Evolutionary conservation across 2,329 filamentous ascomycete species (phyloP), one percentile per base, ranked within the genome.

Genomic region (Fusarium xylarioides): DNA sequence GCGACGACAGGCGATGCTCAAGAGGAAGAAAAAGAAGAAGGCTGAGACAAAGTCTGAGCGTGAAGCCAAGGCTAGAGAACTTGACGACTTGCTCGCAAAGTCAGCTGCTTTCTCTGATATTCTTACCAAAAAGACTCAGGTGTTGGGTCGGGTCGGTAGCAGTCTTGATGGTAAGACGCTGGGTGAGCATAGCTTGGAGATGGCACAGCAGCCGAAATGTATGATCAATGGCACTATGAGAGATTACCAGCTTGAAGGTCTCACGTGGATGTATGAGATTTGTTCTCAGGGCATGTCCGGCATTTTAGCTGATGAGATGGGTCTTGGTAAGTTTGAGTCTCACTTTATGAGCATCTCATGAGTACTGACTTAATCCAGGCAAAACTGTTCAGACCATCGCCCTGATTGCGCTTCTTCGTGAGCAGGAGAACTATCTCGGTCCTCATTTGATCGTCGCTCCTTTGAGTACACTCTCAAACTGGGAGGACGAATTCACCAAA

Each of bases 241-340:
- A 23, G 92, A 93, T 70, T 99, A 99, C 79, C 96, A 99, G 77
- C 84, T 99, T 0, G 95, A 98, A 80, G 96, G 96, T 0, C 82
- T 99, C 2, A 97, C 97, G 1, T 99, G 96, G 96, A 91, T 99
- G 85, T 97, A 93, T 76, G 94, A 97, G 85, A 89, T 90, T 59
- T 89, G 88, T 63, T 82, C 87, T 5, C 96, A 97, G 77, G 95
- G 95, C 16, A 89, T 98, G 81, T 97, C 94, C 74, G 95, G 95
- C 3, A 97, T 97, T 64, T 81, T 98, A 37, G 95, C 95, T 0
- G 95, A 98, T 76, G 95, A 98, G 81, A 98, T 98, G 95, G 95
- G 95, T 1, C 83, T 97, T 11, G 89, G 89, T 89, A 78, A 66
- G 85, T 69, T 32, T 18, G 2, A 6, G 1, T 10, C 9, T 15